phyloP scores from a whole-genome alignment of 2,329 filamentous ascomycete genomes.

The Fusarium praegraminearum region DNA sequence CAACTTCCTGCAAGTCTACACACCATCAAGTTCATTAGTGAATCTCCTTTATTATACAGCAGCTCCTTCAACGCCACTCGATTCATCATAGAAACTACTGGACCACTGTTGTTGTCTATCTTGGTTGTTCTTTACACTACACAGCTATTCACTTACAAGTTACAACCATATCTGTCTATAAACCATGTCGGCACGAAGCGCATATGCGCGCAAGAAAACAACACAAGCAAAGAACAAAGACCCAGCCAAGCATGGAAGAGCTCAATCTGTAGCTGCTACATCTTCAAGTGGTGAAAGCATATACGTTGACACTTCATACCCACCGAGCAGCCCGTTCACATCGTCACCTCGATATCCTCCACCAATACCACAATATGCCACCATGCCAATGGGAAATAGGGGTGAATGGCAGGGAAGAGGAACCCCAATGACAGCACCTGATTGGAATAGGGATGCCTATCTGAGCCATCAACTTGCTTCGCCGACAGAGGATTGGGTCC shows the following conservation, averaged over 20 bases:
- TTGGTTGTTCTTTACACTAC: not conserved
- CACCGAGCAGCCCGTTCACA: conserved; percentile 53
- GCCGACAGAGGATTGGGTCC: conserved; percentile 56
- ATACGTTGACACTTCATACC: conserved; percentile 55
- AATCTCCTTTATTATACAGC: not conserved
- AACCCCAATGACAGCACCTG: conserved; percentile 30
- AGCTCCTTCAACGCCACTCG: not conserved
- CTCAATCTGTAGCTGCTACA: conserved; percentile 51
- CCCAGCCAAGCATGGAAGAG: conserved; percentile 39
- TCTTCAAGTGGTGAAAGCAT: conserved; percentile 57
- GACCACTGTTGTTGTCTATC: not conserved
- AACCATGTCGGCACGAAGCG: conserved; percentile 68
- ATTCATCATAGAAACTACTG: not conserved
- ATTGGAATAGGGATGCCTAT: conserved; percentile 38
- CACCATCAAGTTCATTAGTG: not conserved
- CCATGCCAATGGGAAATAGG: conserved; percentile 8
- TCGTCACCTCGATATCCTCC: conserved; percentile 59
- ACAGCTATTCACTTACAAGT: conserved; percentile 1
- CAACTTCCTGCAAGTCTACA: conserved; percentile 2
- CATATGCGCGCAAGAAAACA: conserved; percentile 69
- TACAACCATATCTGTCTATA: not conserved
- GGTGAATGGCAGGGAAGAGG: conserved; percentile 17
- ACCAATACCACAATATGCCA: conserved; percentile 9
- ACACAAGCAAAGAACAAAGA: conserved; percentile 60
- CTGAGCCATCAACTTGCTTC: conserved; percentile 47